Conservation (phyloP, 441 rosid species). For the Erodium trifolium region DNA sequence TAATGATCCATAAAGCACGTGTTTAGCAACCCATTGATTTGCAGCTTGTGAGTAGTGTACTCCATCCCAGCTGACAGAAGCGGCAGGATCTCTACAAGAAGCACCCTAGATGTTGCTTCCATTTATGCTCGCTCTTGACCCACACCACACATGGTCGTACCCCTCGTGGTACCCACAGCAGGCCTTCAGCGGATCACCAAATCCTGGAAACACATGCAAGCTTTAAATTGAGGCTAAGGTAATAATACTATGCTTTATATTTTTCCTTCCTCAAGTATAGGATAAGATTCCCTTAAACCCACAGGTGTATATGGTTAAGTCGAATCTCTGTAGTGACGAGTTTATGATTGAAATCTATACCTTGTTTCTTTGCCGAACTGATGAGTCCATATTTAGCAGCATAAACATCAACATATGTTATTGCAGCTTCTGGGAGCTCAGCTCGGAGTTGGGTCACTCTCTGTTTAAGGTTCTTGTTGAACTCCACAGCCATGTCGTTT, state of each 20-base stretch:
- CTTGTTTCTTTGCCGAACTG: slow-evolving; percentile 37
- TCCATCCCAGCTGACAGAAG: slow-evolving; percentile 73
- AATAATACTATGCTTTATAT: not conserved
- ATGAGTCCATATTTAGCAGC: slow-evolving; percentile 50
- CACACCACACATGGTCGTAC: slow-evolving; percentile 76
- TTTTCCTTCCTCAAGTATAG: not conserved
- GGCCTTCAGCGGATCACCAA: slow-evolving; percentile 55
- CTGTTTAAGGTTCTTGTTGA: slow-evolving; percentile 47
- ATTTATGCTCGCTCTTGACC: slow-evolving; percentile 50
- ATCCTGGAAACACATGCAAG: slow-evolving; percentile 34
- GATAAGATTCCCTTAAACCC: not conserved
- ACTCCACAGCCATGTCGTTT: slow-evolving; percentile 48
- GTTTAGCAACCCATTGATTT: slow-evolving; percentile 59
- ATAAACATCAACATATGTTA: slow-evolving; percentile 54
- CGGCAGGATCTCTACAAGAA: slow-evolving; percentile 52
- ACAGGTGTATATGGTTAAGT: not conserved
- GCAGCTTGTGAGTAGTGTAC: slow-evolving; percentile 81
- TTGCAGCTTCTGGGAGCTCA: slow-evolving; percentile 45
- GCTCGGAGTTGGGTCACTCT: slow-evolving; percentile 37
- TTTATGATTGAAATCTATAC: slow-evolving; percentile 21
- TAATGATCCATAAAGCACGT: slow-evolving; percentile 49
- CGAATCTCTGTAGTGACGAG: not conserved
- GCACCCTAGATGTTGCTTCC: slow-evolving; percentile 47
- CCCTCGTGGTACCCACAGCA: slow-evolving; percentile 82
- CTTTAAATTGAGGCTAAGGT: not conserved